phyloP scores from a whole-genome alignment of 306 rosid species.

The Corylus americana region DNA sequence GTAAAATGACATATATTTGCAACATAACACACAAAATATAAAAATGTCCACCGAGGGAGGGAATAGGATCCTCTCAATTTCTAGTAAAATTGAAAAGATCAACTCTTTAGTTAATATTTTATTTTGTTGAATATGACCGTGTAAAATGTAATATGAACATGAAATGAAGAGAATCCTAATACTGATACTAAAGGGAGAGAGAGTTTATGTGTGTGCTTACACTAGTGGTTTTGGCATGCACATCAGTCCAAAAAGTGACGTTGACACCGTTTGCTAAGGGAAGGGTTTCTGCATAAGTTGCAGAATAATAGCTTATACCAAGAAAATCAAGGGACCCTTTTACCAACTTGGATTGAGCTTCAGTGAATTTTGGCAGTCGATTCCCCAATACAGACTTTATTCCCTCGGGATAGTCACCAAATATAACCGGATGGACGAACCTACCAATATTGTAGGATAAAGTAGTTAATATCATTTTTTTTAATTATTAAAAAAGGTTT shows the following conservation, averaged over 20 bases:
- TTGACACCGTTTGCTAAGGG: constrained; percentile 21
- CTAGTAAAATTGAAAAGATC: too few relatives aligned
- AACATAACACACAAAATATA: too few relatives aligned
- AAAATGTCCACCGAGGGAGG: too few relatives aligned
- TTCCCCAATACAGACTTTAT: constrained; percentile 45
- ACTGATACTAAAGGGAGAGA: too few relatives aligned
- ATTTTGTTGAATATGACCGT: too few relatives aligned
- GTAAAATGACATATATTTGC: too few relatives aligned
- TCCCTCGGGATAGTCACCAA: constrained; percentile 54
- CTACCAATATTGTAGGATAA: constrained; percentile 18
- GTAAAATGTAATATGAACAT: too few relatives aligned
- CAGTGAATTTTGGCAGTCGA: constrained; percentile 59
- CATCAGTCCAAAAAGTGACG: constrained; percentile 34
- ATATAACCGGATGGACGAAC: constrained; percentile 48
- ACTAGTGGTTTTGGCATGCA: constrained; percentile 18
- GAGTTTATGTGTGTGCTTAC: neutral
- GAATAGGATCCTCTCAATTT: too few relatives aligned
- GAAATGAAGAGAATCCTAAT: too few relatives aligned
- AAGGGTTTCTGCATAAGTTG: constrained; percentile 37
- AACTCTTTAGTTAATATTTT: too few relatives aligned
- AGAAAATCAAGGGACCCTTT: constrained; percentile 63
- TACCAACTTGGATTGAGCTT: constrained; percentile 22
- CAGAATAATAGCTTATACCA: constrained; percentile 63
- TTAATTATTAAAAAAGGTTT: too few relatives aligned
- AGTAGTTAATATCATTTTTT: too few relatives aligned